A percentile compares a stretch with the other conserved stretches of the same genome.
phyloP scores from a whole-genome alignment of 495 filamentous ascomycete genomes.

The Letharia lupina region DNA sequence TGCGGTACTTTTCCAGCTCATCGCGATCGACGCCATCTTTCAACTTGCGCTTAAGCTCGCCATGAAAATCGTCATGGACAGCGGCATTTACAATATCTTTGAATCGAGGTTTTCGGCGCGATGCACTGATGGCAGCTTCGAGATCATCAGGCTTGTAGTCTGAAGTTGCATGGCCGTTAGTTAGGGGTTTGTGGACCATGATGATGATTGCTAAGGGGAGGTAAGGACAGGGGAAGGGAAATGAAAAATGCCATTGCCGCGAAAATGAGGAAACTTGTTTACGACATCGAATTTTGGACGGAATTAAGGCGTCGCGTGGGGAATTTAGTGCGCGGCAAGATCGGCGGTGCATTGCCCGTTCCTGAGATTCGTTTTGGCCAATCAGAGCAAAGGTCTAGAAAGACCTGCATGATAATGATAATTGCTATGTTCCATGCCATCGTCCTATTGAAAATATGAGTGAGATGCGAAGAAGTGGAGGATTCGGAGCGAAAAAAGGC shows the following conservation, averaged over 20 bases:
- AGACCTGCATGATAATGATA: neutral
- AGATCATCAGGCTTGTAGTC: conserved; percentile 22
- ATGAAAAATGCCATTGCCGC: neutral
- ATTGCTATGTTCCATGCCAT: no score
- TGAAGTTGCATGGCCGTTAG: conserved; percentile 9
- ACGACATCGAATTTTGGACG: neutral
- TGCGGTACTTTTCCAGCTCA: conserved; percentile 35
- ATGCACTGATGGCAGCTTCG: conserved; percentile 21
- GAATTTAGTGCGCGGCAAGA: conserved; percentile 7
- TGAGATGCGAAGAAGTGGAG: no score
- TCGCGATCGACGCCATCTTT: conserved; percentile 36
- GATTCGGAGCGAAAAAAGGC: no score
- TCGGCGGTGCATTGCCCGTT: neutral
- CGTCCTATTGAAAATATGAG: no score
- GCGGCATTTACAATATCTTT: conserved; percentile 19
- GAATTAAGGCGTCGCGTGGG: neutral
- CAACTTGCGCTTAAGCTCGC: conserved; percentile 37
- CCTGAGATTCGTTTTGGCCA: conserved; percentile 9
- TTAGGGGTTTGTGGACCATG: conserved; percentile 15
- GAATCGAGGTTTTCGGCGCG: conserved; percentile 18
- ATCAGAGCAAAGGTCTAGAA: conserved; percentile 3
- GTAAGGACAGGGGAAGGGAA: neutral
- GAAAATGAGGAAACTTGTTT: neutral
- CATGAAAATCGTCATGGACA: conserved; percentile 20
- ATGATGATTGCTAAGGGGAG: neutral